phyloP scores from a whole-genome alignment of 192 early-diverging fungal species.

The Funneliformis geosporum region DNA sequence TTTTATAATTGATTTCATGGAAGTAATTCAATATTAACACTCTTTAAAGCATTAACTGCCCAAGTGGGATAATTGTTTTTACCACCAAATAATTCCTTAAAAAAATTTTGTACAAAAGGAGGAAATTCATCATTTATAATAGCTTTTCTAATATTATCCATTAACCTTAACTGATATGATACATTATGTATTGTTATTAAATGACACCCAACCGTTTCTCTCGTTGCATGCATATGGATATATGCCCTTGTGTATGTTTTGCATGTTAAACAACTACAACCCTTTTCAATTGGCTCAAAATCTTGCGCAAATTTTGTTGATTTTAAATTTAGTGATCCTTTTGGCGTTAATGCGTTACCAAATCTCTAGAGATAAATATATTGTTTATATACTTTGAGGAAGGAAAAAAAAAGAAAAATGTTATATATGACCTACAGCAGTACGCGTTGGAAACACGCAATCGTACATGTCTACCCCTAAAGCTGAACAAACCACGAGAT shows the following conservation, averaged over 20 bases:
- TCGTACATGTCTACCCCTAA: constrained; percentile 91
- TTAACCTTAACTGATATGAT: constrained; percentile 81
- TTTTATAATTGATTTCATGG: constrained; percentile 4
- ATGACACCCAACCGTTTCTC: constrained; percentile 81
- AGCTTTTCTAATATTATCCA: constrained; percentile 72
- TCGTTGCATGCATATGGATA: constrained; percentile 65
- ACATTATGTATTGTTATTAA: constrained; percentile 83
- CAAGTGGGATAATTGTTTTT: constrained; percentile 67
- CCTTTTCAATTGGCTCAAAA: constrained; percentile 71
- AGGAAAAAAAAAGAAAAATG: neutral
- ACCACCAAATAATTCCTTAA: constrained; percentile 63
- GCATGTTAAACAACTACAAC: constrained; percentile 78
- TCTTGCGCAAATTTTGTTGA: constrained; percentile 64
- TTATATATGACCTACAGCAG: constrained; percentile 55
- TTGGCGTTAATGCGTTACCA: constrained; percentile 78
- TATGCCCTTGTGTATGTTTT: constrained; percentile 73
- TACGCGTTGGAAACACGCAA: constrained; percentile 88
- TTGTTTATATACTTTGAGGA: neutral
- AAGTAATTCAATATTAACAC: constrained; percentile 66
- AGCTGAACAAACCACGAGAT: constrained; percentile 83
- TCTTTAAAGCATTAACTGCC: constrained; percentile 72
- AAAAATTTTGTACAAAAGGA: constrained; percentile 67
- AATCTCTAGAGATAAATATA: constrained; percentile 57
- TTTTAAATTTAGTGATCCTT: constrained; percentile 67
- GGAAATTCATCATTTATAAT: constrained; percentile 74